Evolutionary conservation across 2,329 filamentous ascomycete genomes (phyloP), one percentile per base, ranked within the genome.

Genomic region (Huntiella omanensis): DNA sequence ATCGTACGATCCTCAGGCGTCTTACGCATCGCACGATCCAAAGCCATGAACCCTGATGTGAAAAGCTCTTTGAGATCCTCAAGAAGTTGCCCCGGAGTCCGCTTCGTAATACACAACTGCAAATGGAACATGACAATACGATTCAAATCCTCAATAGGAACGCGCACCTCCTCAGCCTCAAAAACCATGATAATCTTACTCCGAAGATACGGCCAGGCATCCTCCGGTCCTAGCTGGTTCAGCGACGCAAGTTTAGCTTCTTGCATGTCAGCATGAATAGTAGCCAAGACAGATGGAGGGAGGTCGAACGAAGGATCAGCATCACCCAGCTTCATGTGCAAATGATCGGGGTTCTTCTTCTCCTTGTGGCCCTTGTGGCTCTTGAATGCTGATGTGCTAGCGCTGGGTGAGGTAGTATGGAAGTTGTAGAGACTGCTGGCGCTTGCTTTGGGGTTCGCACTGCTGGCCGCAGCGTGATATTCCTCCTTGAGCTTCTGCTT

Each of bases 1-100:
- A 96, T 85, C n/a, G 96, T 72, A 33, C 80, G 75, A 50, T 94
- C 87, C 56, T 96, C 88, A 0, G 84, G 71, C 1, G 85, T 77
- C 40, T 75, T 75, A 43, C 79, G 74, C 13, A 96, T 65, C 0
- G 83, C 87, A 53, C 87, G 82, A 54, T 94, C 88, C 2, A 98
- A 69, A 2, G 82, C 86, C 28, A 73, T 70, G 57, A 96, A 98
- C 1, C 91, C 91, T 0, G 83, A 81, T n/a, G 69, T 64, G 2
- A 91, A 65, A 3, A 91, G 67, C 53, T 88, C 82, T 43, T 77
- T 70, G 6, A 91, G 61, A 54, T 91, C 83, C 52, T 88, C 83
- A 8, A 88, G 65, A 49, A 91, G 73, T 35, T 77, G 65, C 44
- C 76, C 74, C 1, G 82, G 80, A 0, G 76, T 72, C 37, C 82